Conservation (phyloP, 768 basidiomycete genomes). For the Serendipita sp. region DNA sequence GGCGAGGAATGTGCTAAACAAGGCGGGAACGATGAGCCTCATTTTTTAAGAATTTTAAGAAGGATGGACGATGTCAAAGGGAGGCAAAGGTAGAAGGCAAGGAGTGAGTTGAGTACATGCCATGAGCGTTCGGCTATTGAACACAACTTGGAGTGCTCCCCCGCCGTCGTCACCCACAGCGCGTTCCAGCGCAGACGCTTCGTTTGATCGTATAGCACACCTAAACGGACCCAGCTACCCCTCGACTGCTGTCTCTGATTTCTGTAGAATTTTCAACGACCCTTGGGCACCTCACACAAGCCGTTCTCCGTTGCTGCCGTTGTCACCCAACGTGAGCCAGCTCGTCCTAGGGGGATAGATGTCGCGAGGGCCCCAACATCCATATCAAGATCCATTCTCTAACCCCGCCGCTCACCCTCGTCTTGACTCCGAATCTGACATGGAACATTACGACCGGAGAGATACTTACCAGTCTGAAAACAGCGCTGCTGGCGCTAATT, state of each 20-base stretch:
- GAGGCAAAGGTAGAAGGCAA: background rate
- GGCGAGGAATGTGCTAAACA: slow-evolving; percentile 22
- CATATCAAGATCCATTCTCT: slow-evolving; percentile 3
- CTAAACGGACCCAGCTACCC: background rate
- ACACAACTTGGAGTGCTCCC: background rate
- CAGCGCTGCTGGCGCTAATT: background rate
- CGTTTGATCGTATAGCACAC: background rate
- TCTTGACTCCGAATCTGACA: slow-evolving; percentile 6
- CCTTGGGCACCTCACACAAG: background rate
- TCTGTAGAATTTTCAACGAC: background rate
- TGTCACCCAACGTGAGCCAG: background rate
- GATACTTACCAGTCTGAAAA: slow-evolving; percentile 4
- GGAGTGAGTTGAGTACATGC: background rate
- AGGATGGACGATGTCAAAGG: background rate
- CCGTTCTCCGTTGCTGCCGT: background rate
- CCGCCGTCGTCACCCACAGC: background rate
- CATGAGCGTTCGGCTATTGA: background rate
- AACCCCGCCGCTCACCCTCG: background rate
- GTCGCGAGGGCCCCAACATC: background rate
- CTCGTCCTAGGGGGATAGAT: background rate
- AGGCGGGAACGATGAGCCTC: background rate
- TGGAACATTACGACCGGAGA: slow-evolving; percentile 2
- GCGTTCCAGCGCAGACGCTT: background rate
- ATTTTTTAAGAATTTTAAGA: background rate
- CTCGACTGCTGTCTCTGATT: background rate